Conservation (phyloP, 768 basidiomycete genomes). For the Coprinellus micaceus region DNA sequence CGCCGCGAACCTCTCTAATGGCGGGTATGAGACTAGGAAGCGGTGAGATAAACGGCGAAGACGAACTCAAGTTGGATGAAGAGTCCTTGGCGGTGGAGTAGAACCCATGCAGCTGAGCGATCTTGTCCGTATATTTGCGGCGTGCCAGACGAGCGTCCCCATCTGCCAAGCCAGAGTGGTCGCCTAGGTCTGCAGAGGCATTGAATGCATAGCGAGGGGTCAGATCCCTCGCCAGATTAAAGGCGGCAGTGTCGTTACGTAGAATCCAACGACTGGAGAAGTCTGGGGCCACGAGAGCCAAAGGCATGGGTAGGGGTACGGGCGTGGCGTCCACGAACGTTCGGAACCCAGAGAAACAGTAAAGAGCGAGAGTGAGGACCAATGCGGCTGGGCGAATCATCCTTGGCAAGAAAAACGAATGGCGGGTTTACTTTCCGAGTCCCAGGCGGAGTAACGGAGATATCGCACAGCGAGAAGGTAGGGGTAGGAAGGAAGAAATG, state of each 20-base stretch:
- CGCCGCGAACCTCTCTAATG: constrained; percentile 31
- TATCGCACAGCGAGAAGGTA: constrained; percentile 29
- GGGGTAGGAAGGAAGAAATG: constrained; percentile 8
- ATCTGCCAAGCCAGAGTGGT: background rate
- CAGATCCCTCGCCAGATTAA: constrained; percentile 3
- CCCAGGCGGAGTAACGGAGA: constrained; percentile 3
- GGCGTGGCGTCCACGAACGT: constrained; percentile 33
- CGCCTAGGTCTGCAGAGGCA: background rate
- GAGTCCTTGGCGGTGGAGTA: constrained; percentile 6
- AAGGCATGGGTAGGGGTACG: constrained; percentile 30
- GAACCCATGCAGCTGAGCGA: constrained; percentile 1
- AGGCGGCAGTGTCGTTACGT: constrained; percentile 1
- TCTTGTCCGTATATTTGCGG: background rate
- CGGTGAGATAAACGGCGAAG: background rate
- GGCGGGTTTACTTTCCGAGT: constrained; percentile 20
- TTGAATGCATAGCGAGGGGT: background rate
- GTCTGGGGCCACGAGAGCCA: constrained; percentile 24
- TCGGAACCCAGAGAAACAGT: constrained; percentile 29
- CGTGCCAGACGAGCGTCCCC: background rate
- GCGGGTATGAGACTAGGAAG: constrained; percentile 2
- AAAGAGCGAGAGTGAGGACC: constrained; percentile 37
- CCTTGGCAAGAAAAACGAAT: constrained; percentile 22
- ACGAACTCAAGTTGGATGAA: constrained; percentile 27
- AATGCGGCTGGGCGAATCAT: constrained; percentile 35
- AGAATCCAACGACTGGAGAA: constrained; percentile 23